Conservation (phyloP, 441 rosid genomes). For the Populus tomentosa region DNA sequence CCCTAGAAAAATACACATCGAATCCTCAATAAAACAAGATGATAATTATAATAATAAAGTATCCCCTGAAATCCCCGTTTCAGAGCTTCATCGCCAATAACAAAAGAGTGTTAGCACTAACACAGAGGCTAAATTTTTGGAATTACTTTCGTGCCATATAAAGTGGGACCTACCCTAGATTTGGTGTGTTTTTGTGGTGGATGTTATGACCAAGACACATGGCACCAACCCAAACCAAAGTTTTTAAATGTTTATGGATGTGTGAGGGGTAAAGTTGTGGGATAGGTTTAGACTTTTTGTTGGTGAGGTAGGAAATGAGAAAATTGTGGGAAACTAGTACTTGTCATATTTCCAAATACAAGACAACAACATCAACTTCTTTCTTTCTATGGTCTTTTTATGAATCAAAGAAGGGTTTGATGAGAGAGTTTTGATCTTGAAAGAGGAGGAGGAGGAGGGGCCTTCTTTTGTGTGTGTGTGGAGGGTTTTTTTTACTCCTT, state of each 20-base stretch:
- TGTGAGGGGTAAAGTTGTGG: conserved; percentile 12
- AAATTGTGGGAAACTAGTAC: conserved; percentile 27
- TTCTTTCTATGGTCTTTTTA: neutral
- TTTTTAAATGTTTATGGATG: neutral
- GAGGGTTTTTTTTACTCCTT: conserved; percentile 1
- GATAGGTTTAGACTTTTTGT: neutral
- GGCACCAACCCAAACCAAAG: conserved; percentile 11
- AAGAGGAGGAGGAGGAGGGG: neutral
- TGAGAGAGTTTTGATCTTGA: neutral
- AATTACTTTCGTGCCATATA: neutral
- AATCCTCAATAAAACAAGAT: neutral
- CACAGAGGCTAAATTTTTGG: conserved; percentile 2
- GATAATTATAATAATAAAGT: too few species aligned
- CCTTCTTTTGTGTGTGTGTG: neutral
- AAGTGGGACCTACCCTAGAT: conserved; percentile 8
- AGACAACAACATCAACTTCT: neutral
- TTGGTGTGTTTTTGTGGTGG: neutral
- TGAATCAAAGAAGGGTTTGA: conserved; percentile 18
- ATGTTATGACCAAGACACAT: conserved; percentile 15
- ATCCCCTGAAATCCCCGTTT: too few species aligned
- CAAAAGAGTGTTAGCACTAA: neutral
- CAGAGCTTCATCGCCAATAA: neutral
- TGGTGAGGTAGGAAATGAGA: conserved; percentile 27
- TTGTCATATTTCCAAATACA: conserved; percentile 11
- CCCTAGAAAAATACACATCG: neutral